phyloP scores from a whole-genome alignment of 73 alveolate species.

The Durusdinium trenchii region DNA sequence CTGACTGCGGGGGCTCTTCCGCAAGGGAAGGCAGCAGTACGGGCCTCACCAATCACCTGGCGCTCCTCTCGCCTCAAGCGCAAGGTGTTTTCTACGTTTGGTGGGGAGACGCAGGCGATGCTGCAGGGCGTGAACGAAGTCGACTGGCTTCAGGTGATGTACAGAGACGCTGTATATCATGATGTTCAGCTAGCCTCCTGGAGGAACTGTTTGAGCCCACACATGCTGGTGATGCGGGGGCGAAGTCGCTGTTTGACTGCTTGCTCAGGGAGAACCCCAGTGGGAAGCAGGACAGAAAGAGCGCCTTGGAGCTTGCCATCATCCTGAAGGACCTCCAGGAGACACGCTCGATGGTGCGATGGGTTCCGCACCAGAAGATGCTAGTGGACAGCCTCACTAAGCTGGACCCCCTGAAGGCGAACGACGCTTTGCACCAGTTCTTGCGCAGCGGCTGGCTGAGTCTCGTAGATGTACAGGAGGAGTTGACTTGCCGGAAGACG shows the following conservation, averaged over 20 bases:
- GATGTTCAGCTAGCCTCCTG: background rate
- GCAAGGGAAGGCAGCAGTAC: background rate
- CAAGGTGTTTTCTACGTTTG: background rate
- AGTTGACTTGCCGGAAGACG: background rate
- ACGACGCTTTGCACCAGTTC: background rate
- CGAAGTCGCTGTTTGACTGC: slow-evolving; percentile 3
- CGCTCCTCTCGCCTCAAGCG: background rate
- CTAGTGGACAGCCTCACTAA: slow-evolving; percentile 28
- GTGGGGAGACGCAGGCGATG: too few species aligned
- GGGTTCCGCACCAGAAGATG: too few species aligned
- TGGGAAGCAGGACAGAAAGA: background rate
- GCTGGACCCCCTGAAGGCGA: background rate
- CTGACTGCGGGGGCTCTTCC: background rate
- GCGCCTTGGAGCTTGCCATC: background rate
- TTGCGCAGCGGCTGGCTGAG: background rate
- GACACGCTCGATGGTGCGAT: background rate
- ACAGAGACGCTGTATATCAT: background rate
- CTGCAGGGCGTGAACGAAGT: too few species aligned
- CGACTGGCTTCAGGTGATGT: too few species aligned
- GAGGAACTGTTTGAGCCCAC: background rate
- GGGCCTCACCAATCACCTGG: too few species aligned
- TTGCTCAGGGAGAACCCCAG: background rate
- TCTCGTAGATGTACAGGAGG: background rate
- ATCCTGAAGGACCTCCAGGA: background rate
- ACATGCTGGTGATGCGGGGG: background rate